Evolutionary conservation across 2,329 filamentous ascomycete species (phyloP), one percentile per base, ranked within the genome.

Genomic region (Trichophaea hybrida): DNA sequence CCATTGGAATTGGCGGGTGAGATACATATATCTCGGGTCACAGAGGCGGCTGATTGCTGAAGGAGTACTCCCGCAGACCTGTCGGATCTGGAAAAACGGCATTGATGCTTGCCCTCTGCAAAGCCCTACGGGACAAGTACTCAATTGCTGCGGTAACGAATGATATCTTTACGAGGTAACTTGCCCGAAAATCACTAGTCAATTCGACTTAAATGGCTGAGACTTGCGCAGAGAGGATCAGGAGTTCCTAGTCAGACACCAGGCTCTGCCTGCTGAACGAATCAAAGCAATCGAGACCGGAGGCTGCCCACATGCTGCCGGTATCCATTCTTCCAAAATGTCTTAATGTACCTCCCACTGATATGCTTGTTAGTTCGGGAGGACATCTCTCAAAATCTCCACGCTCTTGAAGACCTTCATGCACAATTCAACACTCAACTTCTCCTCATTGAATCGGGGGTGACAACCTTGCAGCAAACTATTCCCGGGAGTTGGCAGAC

Each of bases 11-110:
- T 74, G 93, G 93, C 75, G 93, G 93, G 89, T 94, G 78, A 68
- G 61, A 59, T 13, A 51, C 40, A 15, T 37, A 13, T 40, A 6
- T 37, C 31, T 32, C 5, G 10, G 55, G 17, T 43, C 5, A 13
- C n/a, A 7, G 38, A 32, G 2, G n/a, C 60, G 31, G 54, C 15
- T 2, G 43, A 43, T 13, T 51, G 17, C 33, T 51, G 34, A 12
- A 17, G n/a, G 6, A 49, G 43, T n/a, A 15, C 49, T 2, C 48
- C 55, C 35, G 32, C 67, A 94, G 90, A 48, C 93, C 93, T 62
- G 93, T 98, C 57, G 93, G 93, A 65, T 96, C 90, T 31, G 93
- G 93, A 70, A 98, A 98, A 74, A 97, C 93, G 0, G 93, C 93
- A 15, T 80, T 97, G 33, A 97, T 98, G 91, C 83, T 96, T 8